These are phyloP conservation scores for Tubosaeta brunneosetosa DNA, from an alignment of 768 basidiomycete genomes.

Conservation along the genomic window DNA sequence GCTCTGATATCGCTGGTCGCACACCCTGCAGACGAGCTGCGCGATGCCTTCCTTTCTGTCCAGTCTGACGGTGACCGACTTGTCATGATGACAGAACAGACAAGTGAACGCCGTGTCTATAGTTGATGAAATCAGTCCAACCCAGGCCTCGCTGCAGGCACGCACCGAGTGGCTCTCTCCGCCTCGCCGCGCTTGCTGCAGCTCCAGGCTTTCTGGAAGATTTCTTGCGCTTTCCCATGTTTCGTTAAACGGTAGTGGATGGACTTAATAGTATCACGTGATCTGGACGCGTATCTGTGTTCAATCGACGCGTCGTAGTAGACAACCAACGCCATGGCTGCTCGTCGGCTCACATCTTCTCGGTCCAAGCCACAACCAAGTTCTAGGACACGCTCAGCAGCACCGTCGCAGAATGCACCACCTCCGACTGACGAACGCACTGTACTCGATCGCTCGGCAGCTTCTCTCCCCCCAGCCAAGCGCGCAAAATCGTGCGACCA, in stretches of 20 bases:
- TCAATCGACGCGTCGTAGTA: slow-evolving; percentile 30
- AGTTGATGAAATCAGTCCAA: slow-evolving; percentile 3
- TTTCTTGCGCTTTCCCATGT: slow-evolving; percentile 90
- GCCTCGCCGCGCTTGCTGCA: slow-evolving; percentile 55
- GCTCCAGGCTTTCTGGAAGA: slow-evolving; percentile 71
- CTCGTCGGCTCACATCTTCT: slow-evolving; percentile 53
- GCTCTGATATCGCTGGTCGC: slow-evolving; percentile 83
- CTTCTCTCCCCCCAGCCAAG: slow-evolving; percentile 22
- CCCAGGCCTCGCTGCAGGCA: background rate
- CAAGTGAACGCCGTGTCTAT: slow-evolving; percentile 82
- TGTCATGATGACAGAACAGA: slow-evolving; percentile 87
- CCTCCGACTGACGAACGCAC: slow-evolving; percentile 18
- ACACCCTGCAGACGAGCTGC: slow-evolving; percentile 75
- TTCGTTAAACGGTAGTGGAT: background rate
- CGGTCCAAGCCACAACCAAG: slow-evolving; percentile 39
- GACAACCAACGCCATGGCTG: slow-evolving; percentile 46
- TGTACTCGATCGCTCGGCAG: slow-evolving; percentile 19
- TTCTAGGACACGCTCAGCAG: slow-evolving; percentile 46
- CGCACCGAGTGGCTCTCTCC: slow-evolving; percentile 69
- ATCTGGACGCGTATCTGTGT: slow-evolving; percentile 25
- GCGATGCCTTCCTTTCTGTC: slow-evolving; percentile 84
- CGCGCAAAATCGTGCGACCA: slow-evolving; percentile 23
- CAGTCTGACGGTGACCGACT: slow-evolving; percentile 78
- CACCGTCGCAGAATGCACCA: slow-evolving; percentile 27
- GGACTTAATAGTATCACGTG: slow-evolving; percentile 22